phyloP scores from a whole-genome alignment of 805 yeast species.

The Pichia phayaonensis region DNA sequence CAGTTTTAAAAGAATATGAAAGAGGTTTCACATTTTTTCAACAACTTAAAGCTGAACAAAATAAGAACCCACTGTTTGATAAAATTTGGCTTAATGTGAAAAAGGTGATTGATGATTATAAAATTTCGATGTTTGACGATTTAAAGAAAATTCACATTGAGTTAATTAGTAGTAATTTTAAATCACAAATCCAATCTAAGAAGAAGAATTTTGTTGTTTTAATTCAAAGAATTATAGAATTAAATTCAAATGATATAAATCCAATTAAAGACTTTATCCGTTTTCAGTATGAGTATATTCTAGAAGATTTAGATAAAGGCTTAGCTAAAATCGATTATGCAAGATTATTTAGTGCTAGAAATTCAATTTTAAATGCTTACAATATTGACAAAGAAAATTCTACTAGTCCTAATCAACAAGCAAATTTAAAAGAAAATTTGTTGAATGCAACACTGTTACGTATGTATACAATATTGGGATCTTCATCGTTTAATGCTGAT shows the following conservation, averaged over 20 bases:
- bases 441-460: constrained; percentile 23
- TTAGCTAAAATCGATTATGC: constrained; percentile 33
- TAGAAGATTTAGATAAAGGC: constrained; percentile 31
- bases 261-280: constrained; percentile 61
- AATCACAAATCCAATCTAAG: constrained; percentile 7
- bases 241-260: constrained; percentile 47
- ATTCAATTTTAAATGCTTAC: constrained; percentile 32
- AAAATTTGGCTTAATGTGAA: constrained; percentile 53
- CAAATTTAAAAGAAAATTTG: constrained; percentile 10
- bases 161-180: constrained; percentile 18
- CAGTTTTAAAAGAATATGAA: constrained; percentile 49
- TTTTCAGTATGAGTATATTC: constrained; percentile 37
- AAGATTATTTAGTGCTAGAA: constrained; percentile 34
- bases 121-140: constrained; percentile 43
- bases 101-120: constrained; percentile 45
- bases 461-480: constrained; percentile 17
- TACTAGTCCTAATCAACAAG: constrained; percentile 1
- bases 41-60: constrained; percentile 6
- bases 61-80: constrained; percentile 30
- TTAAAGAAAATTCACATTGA: constrained; percentile 32
- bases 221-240: constrained; percentile 50
- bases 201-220: constrained; percentile 31
- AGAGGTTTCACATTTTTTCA: constrained; percentile 32
- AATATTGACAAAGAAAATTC: constrained; percentile 6
- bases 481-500: constrained; percentile 18